Base-by-base conservation (phyloP, 495 filamentous ascomycete species). In the Tetracladium marchalianum region DNA sequence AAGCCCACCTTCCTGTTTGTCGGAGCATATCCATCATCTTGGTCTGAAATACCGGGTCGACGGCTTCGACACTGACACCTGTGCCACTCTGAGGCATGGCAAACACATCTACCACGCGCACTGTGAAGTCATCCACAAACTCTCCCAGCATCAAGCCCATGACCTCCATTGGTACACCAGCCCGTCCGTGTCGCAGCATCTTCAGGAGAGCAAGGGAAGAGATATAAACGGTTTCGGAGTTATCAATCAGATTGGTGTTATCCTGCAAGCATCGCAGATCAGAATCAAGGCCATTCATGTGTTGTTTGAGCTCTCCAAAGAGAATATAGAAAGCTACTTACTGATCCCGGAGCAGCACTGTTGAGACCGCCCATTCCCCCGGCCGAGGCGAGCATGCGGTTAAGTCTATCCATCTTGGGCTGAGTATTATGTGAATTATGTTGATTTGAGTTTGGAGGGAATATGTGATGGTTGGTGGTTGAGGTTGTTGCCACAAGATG, bases 11-110 rank as follows among this genome's bases (percentile, higher is more conserved):
- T 65, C 90, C 92, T 12, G 92, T 98, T 71, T 98, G 92, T 57
- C 84, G 76, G 53, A 98, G 73, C 89, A 97, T 96, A 63, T 98
- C 92, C 93, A 98, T 97, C 92, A 98, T 98, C 72, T 95, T 97
- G 53, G 84, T 93, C 70, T 98, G 92, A 64, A 98, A 98, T 11
- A 97, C 93, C 18, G 88, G 85, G 63, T 98, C 92, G 51, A 98
- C 93, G 39, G 92, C 92, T 63, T 98, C 92, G 53, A 98, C 92
- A 67, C 88, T 94, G 56, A 98, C 92, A 57, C 92, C 92, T 9
- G 92, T 98, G 64, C 92, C 92, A 52, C 88, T 95, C 63, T 98
- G 92, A n/a, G 92, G 92, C 92, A 98, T 98, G 38, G 92, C 92
- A 65, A 98, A 98, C 6, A 97, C 92, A 69, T 98, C 92, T 32